Conservation (phyloP, 2,329 filamentous ascomycete genomes). For the Aspergillus flavus region DNA sequence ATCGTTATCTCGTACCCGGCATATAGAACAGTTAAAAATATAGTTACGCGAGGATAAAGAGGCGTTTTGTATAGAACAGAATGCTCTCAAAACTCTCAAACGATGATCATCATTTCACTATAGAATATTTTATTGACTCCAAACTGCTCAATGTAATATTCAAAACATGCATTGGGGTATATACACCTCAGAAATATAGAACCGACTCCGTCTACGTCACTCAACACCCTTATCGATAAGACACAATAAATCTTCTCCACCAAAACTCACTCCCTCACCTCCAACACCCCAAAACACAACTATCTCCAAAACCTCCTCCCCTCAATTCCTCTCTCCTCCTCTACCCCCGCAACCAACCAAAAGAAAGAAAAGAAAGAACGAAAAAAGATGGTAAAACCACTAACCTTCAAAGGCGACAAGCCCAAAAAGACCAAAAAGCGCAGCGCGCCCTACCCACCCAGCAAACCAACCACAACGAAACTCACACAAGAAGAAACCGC, state of each 20-base stretch:
- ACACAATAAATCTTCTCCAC: background rate
- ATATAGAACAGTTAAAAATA: background rate
- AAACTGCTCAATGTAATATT: background rate
- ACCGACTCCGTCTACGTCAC: background rate
- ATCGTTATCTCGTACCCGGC: background rate
- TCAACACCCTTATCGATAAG: constrained; percentile 60
- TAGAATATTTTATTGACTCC: background rate
- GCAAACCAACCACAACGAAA: constrained; percentile 24
- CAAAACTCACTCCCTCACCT: constrained; percentile 66
- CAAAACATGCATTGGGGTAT: background rate
- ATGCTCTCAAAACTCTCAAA: background rate
- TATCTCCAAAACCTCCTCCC: constrained; percentile 78
- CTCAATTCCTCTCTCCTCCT: constrained; percentile 51
- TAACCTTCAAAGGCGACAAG: constrained; percentile 97
- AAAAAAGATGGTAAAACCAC: constrained; percentile 41
- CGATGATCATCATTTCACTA: background rate
- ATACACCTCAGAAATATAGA: background rate
- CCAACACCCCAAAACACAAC: constrained; percentile 84
- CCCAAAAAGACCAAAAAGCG: constrained; percentile 85
- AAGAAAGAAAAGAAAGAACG: background rate
- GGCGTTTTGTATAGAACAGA: background rate
- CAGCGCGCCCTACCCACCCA: constrained; percentile 46
- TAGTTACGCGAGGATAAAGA: background rate
- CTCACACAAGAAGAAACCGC: constrained; percentile 13
- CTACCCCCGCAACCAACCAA: background rate